A percentile compares a stretch with the other conserved stretches of the same genome.
These are phyloP conservation scores for Ophiocordyceps sinensis DNA, from an alignment of 2,329 filamentous ascomycete species.

Conservation along the genomic window DNA sequence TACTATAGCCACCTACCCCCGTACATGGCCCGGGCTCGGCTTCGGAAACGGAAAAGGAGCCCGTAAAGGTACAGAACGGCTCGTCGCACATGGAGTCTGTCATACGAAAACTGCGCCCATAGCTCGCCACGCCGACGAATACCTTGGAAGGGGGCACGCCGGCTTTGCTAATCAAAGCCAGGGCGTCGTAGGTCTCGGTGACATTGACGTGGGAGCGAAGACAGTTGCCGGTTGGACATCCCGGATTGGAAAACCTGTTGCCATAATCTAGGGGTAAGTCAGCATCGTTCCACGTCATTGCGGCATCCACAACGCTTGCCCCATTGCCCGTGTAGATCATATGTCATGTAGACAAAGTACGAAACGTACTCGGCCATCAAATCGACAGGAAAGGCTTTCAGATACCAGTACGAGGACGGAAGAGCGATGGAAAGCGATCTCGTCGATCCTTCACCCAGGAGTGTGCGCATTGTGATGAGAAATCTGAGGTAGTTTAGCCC, in stretches of 20 bases:
- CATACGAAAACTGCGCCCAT: slow-evolving; percentile 17
- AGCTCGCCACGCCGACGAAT: slow-evolving; percentile 15
- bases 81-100: too few relatives aligned
- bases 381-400: slow-evolving; percentile 19
- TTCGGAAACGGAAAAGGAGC: too few relatives aligned
- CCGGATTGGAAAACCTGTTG: slow-evolving; percentile 5
- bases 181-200: slow-evolving; percentile 17
- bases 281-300: slow-evolving; percentile 10
- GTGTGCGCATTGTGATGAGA: slow-evolving; percentile 12
- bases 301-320: slow-evolving; percentile 3
- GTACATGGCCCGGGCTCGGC: too few relatives aligned
- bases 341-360: slow-evolving; percentile 20
- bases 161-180: slow-evolving; percentile 21
- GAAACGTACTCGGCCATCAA: slow-evolving; percentile 13
- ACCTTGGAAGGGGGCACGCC: slow-evolving; percentile 14
- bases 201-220: slow-evolving; percentile 20
- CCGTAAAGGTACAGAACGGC: too few relatives aligned
- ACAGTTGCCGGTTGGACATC: slow-evolving; percentile 17
- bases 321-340: slow-evolving; percentile 18
- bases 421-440: slow-evolving; percentile 23
- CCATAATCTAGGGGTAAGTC: too few relatives aligned
- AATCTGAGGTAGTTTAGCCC: slow-evolving; percentile 19
- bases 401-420: slow-evolving; percentile 24
- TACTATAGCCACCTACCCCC: too few relatives aligned
- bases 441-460: slow-evolving; percentile 14